phyloP scores from a whole-genome alignment of 345 rosid genomes.

The Abelmoschus esculentus region DNA sequence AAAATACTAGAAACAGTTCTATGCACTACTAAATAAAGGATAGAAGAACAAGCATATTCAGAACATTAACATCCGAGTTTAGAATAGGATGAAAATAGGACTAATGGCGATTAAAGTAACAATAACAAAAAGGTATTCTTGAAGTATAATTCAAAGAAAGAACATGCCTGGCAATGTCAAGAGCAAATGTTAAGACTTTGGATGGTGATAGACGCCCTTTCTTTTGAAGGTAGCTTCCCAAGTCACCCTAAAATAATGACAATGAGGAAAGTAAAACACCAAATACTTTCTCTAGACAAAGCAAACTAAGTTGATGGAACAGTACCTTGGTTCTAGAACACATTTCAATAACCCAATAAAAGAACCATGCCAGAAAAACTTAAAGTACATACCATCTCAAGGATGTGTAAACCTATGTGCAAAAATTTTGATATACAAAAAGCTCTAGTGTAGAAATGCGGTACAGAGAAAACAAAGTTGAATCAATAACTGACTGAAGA shows the following conservation, averaged over 20 bases:
- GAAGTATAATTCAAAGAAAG: slow-evolving; percentile 2
- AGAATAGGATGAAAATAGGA: too few relatives aligned
- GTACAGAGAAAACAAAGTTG: neutral
- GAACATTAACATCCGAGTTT: too few relatives aligned
- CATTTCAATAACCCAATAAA: neutral
- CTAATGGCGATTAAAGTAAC: too few relatives aligned
- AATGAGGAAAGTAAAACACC: neutral
- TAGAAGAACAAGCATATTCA: too few relatives aligned
- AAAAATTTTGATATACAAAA: slow-evolving; percentile 1
- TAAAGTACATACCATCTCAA: neutral
- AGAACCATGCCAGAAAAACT: neutral
- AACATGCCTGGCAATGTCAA: slow-evolving; percentile 80
- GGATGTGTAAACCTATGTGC: neutral
- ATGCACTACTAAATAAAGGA: too few relatives aligned
- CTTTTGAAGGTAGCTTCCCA: slow-evolving; percentile 68
- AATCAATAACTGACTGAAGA: neutral
- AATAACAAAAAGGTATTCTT: neutral
- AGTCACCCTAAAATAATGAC: slow-evolving; percentile 65
- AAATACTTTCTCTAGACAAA: neutral
- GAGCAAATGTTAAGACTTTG: slow-evolving; percentile 72
- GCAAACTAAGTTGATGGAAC: neutral
- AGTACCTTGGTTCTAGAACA: neutral
- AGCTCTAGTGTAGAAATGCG: neutral
- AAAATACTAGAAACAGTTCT: too few relatives aligned
- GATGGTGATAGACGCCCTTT: slow-evolving; percentile 86